Conservation (phyloP, 805 yeast genomes). For the Hanseniaspora singularis region DNA sequence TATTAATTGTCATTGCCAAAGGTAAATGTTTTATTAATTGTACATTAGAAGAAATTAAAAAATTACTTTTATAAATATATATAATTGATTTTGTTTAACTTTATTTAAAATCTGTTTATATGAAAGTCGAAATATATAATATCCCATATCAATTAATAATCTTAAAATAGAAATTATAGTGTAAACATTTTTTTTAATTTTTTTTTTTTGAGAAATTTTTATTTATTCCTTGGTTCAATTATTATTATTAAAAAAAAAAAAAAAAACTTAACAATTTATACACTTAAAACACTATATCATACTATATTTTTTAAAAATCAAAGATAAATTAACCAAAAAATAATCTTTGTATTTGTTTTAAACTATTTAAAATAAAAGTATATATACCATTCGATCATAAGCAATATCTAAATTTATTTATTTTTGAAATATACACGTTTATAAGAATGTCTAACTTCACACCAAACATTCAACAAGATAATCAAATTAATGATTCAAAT, state of each 20-base stretch:
- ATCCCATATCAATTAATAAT: no score
- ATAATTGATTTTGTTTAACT: background rate
- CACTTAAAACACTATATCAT: no score
- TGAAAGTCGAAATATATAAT: no score
- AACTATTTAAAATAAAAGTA: background rate
- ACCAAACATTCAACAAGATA: constrained; percentile 5
- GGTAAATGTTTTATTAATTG: background rate
- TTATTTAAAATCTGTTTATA: no score
- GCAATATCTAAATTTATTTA: no score
- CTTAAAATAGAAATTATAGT: background rate
- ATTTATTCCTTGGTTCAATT: no score
- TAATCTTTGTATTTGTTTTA: background rate
- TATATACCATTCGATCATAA: no score
- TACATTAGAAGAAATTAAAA: constrained; percentile 10
- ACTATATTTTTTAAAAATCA: no score
- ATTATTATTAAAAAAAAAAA: no score
- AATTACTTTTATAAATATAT: constrained; percentile 4
- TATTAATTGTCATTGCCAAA: background rate
- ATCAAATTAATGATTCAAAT: background rate
- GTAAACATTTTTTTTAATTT: background rate
- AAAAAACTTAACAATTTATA: no score
- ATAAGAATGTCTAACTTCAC: constrained; percentile 1
- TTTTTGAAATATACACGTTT: no score
- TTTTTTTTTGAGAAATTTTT: background rate
- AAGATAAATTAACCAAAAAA: background rate